Percentiles rank a stretch among this genome's conserved stretches.
Conservation (phyloP, 345 rosid species). For the Euphorbia peplus region DNA sequence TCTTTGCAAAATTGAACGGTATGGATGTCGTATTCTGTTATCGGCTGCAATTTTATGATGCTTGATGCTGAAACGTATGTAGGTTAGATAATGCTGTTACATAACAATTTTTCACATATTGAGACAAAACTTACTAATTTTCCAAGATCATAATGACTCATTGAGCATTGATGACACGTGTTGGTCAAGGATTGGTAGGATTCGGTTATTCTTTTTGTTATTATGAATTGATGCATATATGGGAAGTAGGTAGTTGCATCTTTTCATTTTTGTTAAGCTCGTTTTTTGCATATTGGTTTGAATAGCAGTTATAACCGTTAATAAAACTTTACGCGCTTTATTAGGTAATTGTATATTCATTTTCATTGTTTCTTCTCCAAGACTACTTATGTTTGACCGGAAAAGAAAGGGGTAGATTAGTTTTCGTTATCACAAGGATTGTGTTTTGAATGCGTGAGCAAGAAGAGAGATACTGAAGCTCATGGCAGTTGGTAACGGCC, state of each 20-base stretch:
- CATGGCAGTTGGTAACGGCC: constrained; percentile 34
- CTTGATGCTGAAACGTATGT: background rate
- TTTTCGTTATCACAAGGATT: constrained; percentile 31
- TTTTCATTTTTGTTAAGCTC: background rate
- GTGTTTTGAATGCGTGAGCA: constrained; percentile 20
- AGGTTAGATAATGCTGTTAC: background rate
- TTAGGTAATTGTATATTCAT: background rate
- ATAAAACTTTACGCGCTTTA: background rate
- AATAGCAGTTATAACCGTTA: background rate
- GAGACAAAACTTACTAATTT: background rate
- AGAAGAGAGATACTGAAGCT: constrained; percentile 15
- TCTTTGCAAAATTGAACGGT: background rate
- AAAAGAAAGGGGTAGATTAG: background rate
- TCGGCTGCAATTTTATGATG: background rate
- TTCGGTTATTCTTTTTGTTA: background rate
- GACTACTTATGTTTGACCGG: background rate
- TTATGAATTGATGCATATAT: background rate
- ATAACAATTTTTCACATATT: too few species aligned
- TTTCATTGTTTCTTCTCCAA: background rate
- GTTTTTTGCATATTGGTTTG: background rate
- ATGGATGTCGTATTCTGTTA: background rate
- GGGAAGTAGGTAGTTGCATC: background rate
- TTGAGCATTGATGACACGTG: background rate
- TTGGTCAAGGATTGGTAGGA: background rate
- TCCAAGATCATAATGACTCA: background rate